Conservation (phyloP, 2,329 filamentous ascomycete species). For the Alternaria sp. region DNA sequence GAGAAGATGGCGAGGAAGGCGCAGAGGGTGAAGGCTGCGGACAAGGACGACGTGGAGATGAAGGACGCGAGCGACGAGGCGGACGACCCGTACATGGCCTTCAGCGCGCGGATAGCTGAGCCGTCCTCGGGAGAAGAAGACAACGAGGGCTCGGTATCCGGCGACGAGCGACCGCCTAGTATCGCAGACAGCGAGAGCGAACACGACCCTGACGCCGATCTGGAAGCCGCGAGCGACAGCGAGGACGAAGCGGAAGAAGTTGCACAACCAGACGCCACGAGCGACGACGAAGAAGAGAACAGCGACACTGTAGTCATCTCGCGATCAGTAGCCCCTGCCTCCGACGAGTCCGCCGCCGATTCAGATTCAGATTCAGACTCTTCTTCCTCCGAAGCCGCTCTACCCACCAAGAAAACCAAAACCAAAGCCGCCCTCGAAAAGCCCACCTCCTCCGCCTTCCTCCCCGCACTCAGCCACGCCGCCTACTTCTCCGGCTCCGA, state of each 20-base stretch:
- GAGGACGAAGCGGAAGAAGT: constrained; percentile 4
- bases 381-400: constrained; percentile 4
- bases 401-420: constrained; percentile 26
- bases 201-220: constrained; percentile 27
- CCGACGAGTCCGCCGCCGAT: constrained; percentile 21
- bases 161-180: constrained; percentile 40
- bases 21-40: constrained; percentile 23
- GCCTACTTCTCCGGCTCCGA: constrained; percentile 82
- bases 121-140: constrained; percentile 46
- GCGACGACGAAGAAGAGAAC: background rate
- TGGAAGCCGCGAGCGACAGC: constrained; percentile 23
- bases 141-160: constrained; percentile 36
- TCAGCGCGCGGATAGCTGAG: constrained; percentile 49
- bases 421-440: constrained; percentile 15
- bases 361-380: constrained; percentile 22
- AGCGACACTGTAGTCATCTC: background rate
- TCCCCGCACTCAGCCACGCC: constrained; percentile 76
- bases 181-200: constrained; percentile 37
- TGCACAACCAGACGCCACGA: constrained; percentile 10
- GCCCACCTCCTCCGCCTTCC: constrained; percentile 63
- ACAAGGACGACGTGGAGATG: constrained; percentile 27
- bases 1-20: constrained; percentile 35
- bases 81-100: constrained; percentile 42
- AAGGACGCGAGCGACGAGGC: constrained; percentile 37
- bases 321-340: constrained; percentile 19